Base-by-base conservation (phyloP, 306 rosid species). In the Citrullus colocynthis region DNA sequence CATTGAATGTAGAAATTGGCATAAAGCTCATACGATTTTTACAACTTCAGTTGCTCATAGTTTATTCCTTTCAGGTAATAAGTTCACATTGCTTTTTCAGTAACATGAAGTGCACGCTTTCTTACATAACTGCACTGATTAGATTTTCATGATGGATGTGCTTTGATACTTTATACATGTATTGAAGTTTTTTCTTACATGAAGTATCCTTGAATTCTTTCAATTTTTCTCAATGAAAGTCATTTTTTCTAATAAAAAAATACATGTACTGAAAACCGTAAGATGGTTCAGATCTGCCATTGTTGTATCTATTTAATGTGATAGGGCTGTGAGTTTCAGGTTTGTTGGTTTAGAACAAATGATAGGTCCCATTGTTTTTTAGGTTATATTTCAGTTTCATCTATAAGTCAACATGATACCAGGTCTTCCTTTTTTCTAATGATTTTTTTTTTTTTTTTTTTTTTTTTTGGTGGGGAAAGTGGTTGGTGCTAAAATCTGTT, bases 1-100 rank as follows among this genome's bases (percentile, higher is more conserved):
- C 81, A 92, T 92, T 44, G 83, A 88, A 80, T 95, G 96, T 86
- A 91, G 86, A 78, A 86, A 92, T 83, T 95, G 98, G 98, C 95
- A 86, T 84, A 95, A 84, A 87, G 97, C 98, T 55, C 98, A 95
- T 80, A 79, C 96, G 55, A 85, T 88, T 60, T 95, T 95, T 20
- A 55, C 90, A 75, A 88, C 91, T 24, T 85, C 95, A 48, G 90
- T 95, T 81, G 96, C 97, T 76, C 89, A 88, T 84, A 84, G 60
- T 74, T 75, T 95, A 67, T 95, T 92, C 87, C 86, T 95, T 86
- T 88, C 89, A 75, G 96, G 98, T 95, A 86, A 77, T 79, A 63
- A 63, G 76, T 14, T 5, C 70, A 32, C 75, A 78, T 73, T 76
- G 58, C 14, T 75, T 34, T 66, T 78, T 66, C 66, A 66, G 51